Base-by-base conservation (phyloP, 2,329 filamentous ascomycete species). In the Calonectria ilicicola region DNA sequence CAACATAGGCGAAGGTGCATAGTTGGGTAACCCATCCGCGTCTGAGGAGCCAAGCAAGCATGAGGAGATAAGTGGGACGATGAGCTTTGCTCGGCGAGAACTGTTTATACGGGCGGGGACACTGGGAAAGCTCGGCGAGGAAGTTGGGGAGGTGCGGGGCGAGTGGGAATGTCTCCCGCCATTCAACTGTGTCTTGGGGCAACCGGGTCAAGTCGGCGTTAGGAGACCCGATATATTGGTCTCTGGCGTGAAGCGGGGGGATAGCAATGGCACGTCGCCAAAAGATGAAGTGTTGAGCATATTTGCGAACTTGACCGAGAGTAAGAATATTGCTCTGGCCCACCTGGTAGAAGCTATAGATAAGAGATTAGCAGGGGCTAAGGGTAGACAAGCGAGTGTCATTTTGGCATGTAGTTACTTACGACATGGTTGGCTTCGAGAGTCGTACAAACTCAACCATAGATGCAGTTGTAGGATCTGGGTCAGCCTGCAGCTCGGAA, bases 1-100 rank as follows among this genome's bases (percentile, higher is more conserved):
- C 91, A 51, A 98, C 91, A 87, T 97, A 98, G 15, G 93, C 95
- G 82, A 97, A 98, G 0, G 95, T 97, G 74, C 95, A 94, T 7
- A 99, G 89, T 82, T 98, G 96, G 0, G 94, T 98, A 1, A 98
- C 96, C 94, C 97, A 98, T 17, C 95, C 95, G 58, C 95, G 94
- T 47, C 96, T 92, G 86, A 98, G 92, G 10, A 99, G 89, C 95
- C 96, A 99, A 26, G 95, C 95, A 29, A 99, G 87, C 83, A 98
- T 98, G 40, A 94, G 91, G 83, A 98, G 93, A 82, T 98, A 99
- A 2, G 93, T 92, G 8, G 93, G 92, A 51, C 96, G 94, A 81
- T 98, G 95, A 79, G 95, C 93, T 82, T 96, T 95, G 80, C 92
- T 95, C 0, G 96, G 96, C 53, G 96, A 95, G 76, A 97, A 93